Percentiles rank a stretch among this genome's conserved stretches.
phyloP scores from a whole-genome alignment of 2,329 filamentous ascomycete species.

The Diplodia corticola region DNA sequence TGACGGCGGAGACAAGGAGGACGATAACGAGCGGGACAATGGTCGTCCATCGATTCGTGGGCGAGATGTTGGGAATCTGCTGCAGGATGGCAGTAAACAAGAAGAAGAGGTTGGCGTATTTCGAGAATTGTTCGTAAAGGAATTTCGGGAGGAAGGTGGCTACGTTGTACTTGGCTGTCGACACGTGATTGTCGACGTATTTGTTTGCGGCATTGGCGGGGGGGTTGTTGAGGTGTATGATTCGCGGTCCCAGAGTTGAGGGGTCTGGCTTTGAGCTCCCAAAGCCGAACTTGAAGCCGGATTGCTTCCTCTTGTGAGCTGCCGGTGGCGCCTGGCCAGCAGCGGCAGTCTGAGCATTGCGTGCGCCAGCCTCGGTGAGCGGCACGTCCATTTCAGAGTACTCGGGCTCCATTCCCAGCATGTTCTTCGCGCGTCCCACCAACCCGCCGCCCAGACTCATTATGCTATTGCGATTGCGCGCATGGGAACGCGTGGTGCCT shows the following conservation, averaged over 20 bases:
- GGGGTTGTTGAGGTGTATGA: slow-evolving; percentile 95
- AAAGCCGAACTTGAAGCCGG: slow-evolving; percentile 83
- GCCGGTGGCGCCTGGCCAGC: slow-evolving; percentile 46
- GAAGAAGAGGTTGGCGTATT: slow-evolving; percentile 99
- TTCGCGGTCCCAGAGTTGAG: slow-evolving; percentile 83
- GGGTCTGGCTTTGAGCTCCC: slow-evolving; percentile 82
- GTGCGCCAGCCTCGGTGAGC: slow-evolving; percentile 72
- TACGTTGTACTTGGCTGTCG: slow-evolving; percentile 95
- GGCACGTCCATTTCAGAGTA: slow-evolving; percentile 99
- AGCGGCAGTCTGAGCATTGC: slow-evolving; percentile 34
- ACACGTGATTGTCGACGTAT: slow-evolving; percentile 95
- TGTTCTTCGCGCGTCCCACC: slow-evolving; percentile 83
- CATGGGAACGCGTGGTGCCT: slow-evolving; percentile 50
- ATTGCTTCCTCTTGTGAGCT: slow-evolving; percentile 63
- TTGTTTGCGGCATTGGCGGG: slow-evolving; percentile 87
- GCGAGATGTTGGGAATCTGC: slow-evolving; percentile 92
- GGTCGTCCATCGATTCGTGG: slow-evolving; percentile 93
- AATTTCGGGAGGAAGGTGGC: slow-evolving; percentile 95
- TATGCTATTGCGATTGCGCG: slow-evolving; percentile 83
- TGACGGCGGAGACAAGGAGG: slow-evolving; percentile 88
- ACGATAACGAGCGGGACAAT: slow-evolving; percentile 92
- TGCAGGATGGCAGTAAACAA: slow-evolving; percentile 93
- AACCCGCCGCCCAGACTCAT: slow-evolving; percentile 83
- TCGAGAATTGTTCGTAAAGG: slow-evolving; percentile 96
- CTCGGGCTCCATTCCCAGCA: slow-evolving; percentile 78